A percentile compares a stretch with the other conserved stretches of the same genome.
phyloP scores from a whole-genome alignment of 2,329 filamentous ascomycete species.

The Ophioceras dolichostomum region DNA sequence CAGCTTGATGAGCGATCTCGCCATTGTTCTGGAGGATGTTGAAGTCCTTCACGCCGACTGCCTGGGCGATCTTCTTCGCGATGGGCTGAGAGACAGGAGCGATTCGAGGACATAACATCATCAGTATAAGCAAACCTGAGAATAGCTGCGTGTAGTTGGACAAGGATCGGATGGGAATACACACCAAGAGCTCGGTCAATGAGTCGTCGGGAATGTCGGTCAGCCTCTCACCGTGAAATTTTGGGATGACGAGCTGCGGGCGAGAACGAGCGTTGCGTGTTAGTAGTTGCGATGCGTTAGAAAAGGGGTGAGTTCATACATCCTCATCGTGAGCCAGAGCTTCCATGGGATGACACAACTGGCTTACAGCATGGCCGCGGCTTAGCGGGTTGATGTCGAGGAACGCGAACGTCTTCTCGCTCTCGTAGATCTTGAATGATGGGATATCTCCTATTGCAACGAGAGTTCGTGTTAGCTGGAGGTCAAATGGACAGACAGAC shows the following conservation, averaged over 20 bases:
- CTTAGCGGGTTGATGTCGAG: conserved; percentile 89
- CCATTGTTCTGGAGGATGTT: conserved; percentile 98
- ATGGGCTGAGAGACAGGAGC: conserved; percentile 43
- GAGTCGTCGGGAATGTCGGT: conserved; percentile 86
- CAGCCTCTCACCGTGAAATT: conserved; percentile 85
- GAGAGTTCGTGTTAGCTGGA: no score
- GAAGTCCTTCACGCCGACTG: conserved; percentile 67
- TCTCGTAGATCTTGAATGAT: conserved; percentile 92
- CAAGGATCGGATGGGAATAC: conserved; percentile 10
- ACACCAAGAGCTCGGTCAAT: conserved; percentile 67
- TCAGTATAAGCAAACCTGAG: no score
- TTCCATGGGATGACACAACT: no score
- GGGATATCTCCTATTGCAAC: conserved; percentile 96
- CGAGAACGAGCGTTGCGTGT: background rate
- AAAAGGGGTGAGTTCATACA: no score
- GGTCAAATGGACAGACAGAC: no score
- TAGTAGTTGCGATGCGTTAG: no score
- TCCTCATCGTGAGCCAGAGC: no score
- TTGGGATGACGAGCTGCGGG: conserved; percentile 81
- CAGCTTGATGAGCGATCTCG: conserved; percentile 76
- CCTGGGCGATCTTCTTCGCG: conserved; percentile 74
- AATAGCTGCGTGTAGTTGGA: background rate
- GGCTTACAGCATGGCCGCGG: conserved; percentile 72
- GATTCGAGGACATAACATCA: no score
- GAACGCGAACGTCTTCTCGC: conserved; percentile 85